Evolutionary conservation across 768 basidiomycete genomes (phyloP).

Genomic region (Coprinopsis cinerea): DNA sequence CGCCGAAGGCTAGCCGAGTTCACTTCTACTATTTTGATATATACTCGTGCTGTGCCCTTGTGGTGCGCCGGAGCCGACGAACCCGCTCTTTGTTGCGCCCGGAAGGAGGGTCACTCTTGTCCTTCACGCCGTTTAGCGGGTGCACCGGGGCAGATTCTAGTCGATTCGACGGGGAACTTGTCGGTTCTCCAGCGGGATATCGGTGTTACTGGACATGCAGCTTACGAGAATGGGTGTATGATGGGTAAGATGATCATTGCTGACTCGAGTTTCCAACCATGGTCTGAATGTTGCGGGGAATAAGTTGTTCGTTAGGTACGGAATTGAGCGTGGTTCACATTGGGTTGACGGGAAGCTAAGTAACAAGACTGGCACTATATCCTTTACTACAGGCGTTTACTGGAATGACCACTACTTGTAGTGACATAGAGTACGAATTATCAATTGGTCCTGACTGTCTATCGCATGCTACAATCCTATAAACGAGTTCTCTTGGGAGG

Average conservation of each 20-base stretch:
- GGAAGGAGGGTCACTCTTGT: neutral
- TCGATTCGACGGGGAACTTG: slow-evolving; percentile 4
- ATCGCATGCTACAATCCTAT: too few relatives aligned
- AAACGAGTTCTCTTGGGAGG: too few relatives aligned
- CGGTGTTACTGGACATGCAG: slow-evolving; percentile 4
- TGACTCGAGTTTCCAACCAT: slow-evolving; percentile 12
- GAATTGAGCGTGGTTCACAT: neutral
- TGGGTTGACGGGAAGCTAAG: neutral
- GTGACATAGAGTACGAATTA: too few relatives aligned
- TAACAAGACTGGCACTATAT: too few relatives aligned
- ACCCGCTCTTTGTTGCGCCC: neutral
- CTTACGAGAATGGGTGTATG: slow-evolving; percentile 13
- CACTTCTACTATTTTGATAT: too few relatives aligned
- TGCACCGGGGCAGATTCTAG: too few relatives aligned
- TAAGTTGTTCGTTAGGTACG: slow-evolving; percentile 8
- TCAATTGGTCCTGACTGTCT: too few relatives aligned
- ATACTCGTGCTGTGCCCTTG: too few relatives aligned
- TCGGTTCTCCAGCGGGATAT: slow-evolving; percentile 1
- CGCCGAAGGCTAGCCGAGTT: too few relatives aligned
- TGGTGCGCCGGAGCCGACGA: neutral
- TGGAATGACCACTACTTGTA: too few relatives aligned
- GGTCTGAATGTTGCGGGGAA: slow-evolving; percentile 12
- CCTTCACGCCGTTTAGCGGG: too few relatives aligned
- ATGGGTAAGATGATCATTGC: slow-evolving; percentile 11
- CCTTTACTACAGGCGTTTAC: too few relatives aligned